These are phyloP conservation scores for Pilaira anomala DNA, from an alignment of 192 early-diverging fungal species.

Conservation along the genomic window DNA sequence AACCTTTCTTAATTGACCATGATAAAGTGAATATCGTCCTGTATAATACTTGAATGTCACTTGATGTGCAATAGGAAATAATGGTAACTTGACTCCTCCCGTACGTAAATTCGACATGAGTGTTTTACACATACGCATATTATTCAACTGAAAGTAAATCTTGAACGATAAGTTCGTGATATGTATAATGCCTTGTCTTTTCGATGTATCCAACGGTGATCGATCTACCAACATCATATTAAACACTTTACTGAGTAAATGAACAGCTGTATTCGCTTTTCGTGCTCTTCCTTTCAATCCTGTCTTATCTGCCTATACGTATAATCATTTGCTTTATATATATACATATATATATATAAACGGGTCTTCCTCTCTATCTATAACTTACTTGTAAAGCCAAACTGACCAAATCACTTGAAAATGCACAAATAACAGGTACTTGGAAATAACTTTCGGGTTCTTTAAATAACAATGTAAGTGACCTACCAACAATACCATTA, in stretches of 20 bases:
- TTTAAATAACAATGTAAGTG: slow-evolving; percentile 25
- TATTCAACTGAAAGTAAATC: slow-evolving; percentile 43
- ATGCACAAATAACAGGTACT: slow-evolving; percentile 19
- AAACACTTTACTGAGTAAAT: slow-evolving; percentile 40
- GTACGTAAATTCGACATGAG: slow-evolving; percentile 41
- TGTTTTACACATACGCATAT: slow-evolving; percentile 44
- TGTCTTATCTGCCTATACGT: slow-evolving; percentile 19
- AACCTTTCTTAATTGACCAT: slow-evolving; percentile 39
- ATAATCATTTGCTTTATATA: background rate
- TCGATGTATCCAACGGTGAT: slow-evolving; percentile 33
- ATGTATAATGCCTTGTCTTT: slow-evolving; percentile 39
- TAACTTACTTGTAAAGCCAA: slow-evolving; percentile 18
- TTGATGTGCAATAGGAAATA: slow-evolving; percentile 47
- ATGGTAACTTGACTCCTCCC: slow-evolving; percentile 26
- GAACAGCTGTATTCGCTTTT: slow-evolving; percentile 28
- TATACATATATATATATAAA: background rate
- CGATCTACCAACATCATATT: slow-evolving; percentile 43
- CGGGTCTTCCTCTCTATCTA: background rate
- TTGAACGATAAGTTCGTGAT: slow-evolving; percentile 47
- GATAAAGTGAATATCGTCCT: slow-evolving; percentile 44
- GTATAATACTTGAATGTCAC: slow-evolving; percentile 48
- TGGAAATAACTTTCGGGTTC: slow-evolving; percentile 9
- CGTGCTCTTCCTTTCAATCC: slow-evolving; percentile 14
- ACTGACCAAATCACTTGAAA: slow-evolving; percentile 11
- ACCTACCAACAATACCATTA: background rate